phyloP scores from a whole-genome alignment of 2,329 filamentous ascomycete genomes.

The Septoria linicola region DNA sequence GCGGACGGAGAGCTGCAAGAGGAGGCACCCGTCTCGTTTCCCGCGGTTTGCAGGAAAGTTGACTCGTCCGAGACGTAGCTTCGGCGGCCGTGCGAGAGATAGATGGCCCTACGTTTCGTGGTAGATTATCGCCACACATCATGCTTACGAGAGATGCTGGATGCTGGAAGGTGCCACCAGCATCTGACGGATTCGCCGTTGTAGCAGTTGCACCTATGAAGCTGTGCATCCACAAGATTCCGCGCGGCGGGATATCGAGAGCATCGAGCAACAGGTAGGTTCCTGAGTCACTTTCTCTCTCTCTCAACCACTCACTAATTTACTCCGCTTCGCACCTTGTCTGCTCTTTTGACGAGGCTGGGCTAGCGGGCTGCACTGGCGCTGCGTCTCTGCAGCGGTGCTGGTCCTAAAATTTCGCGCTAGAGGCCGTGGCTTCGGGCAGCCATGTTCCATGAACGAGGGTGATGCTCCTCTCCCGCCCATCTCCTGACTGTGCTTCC shows the following conservation, averaged over 20 bases:
- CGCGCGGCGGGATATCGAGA: neutral
- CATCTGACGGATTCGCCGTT: slow-evolving; percentile 3
- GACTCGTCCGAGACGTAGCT: slow-evolving; percentile 1
- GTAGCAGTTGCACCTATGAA: neutral
- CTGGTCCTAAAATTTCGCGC: neutral
- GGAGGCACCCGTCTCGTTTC: neutral
- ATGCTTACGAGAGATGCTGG: slow-evolving; percentile 6
- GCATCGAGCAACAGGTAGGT: neutral
- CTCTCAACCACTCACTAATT: neutral
- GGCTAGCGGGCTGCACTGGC: neutral
- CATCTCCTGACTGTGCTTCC: neutral
- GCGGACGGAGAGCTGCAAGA: slow-evolving; percentile 5
- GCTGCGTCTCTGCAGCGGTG: neutral
- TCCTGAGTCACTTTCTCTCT: neutral
- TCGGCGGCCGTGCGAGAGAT: neutral
- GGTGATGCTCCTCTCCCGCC: too few relatives aligned
- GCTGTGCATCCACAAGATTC: neutral
- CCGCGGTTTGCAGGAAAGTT: slow-evolving; percentile 1
- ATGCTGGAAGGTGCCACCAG: neutral
- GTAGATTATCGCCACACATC: slow-evolving; percentile 4
- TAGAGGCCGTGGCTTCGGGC: neutral
- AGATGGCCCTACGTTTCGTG: slow-evolving; percentile 1
- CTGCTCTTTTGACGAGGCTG: neutral
- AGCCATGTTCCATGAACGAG: neutral
- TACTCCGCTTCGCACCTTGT: neutral